Conservation (phyloP, 352 stramenopile genomes). For the Plasmopara halstedii region DNA sequence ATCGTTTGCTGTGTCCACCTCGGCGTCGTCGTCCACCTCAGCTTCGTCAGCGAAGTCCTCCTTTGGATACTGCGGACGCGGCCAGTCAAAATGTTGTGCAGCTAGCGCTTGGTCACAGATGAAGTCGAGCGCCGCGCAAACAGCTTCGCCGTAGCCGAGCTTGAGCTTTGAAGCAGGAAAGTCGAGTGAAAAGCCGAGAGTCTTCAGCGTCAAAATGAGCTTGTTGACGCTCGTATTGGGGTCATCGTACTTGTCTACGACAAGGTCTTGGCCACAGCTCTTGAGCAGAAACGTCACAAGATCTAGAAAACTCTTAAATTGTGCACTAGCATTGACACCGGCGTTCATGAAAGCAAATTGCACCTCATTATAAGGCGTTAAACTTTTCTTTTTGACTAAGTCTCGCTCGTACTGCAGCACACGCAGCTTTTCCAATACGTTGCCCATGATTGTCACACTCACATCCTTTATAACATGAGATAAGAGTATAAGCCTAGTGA, state of each 20-base stretch:
- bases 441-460: constrained; percentile 73
- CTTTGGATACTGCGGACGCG: constrained; percentile 63
- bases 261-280: constrained; percentile 67
- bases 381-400: constrained; percentile 75
- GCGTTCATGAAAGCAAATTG: constrained; percentile 50
- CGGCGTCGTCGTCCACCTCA: constrained; percentile 58
- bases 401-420: constrained; percentile 76
- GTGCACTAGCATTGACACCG: constrained; percentile 52
- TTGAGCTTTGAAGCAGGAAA: constrained; percentile 75
- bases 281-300: constrained; percentile 70
- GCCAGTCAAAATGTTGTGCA: constrained; percentile 56
- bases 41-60: constrained; percentile 77
- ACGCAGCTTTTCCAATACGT: constrained; percentile 77
- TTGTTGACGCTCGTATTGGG: constrained; percentile 84
- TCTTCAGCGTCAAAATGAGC: constrained; percentile 75
- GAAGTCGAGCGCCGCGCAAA: constrained; percentile 67
- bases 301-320: constrained; percentile 78
- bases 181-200: constrained; percentile 74
- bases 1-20: constrained; percentile 44
- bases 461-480: constrained; percentile 36
- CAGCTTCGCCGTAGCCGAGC: constrained; percentile 68
- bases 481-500: neutral
- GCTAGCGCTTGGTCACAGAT: constrained; percentile 73
- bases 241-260: constrained; percentile 85
- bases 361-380: constrained; percentile 57